Base-by-base conservation (phyloP, 179 eudicot species). In the Corrigiola litoralis region DNA sequence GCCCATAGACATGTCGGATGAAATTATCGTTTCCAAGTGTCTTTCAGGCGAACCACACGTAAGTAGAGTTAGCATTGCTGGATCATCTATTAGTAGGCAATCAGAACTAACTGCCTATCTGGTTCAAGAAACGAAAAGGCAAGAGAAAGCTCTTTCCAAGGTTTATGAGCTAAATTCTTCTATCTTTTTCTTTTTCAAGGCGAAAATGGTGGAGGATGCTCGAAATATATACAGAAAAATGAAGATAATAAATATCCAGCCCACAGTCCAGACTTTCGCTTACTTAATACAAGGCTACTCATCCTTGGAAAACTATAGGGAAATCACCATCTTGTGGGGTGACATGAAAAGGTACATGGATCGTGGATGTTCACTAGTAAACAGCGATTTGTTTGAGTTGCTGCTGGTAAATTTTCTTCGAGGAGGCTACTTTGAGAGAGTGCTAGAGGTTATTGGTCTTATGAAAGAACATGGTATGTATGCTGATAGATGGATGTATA, bases 371-470 rank as follows among this genome's bases (percentile, higher is more conserved):
- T 61, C 72, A 27, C 64, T 79, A 38, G 74, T 51, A 44, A 62
- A 76, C 59, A 78, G 84, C 59, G 98, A 89, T 67, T 62, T 92
- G 76, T 90, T 74, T 20, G 96, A 92, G 80, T 74, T 79, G 29
- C 50, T 92, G 76, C 57, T 87, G 17, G 18, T 84, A 17, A 87
- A 61, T 78, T 92, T 92, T 77, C 69, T 92, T 67, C 83, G 87
- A 40, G 98, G 96, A 27, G 98, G 98, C 50, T 94, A 94, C 77
- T 94, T 94, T 86, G 92, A 80, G 75, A 87, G 97, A 71, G 95
- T 81, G 59, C 57, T 90, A 76, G 98, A 94, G 80, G 76, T 94
- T 12, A 63, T 90, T 70, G 65, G 68, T 28, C 67, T 58, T 47
- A 87, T 87, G 98, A 78, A 77, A 76, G 75, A 80, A 68, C 79